Percentiles rank a stretch among this genome's conserved stretches.
Evolutionary conservation across 192 early-diverging fungal genomes (phyloP).

Genomic region (Geranomyces variabilis): DNA sequence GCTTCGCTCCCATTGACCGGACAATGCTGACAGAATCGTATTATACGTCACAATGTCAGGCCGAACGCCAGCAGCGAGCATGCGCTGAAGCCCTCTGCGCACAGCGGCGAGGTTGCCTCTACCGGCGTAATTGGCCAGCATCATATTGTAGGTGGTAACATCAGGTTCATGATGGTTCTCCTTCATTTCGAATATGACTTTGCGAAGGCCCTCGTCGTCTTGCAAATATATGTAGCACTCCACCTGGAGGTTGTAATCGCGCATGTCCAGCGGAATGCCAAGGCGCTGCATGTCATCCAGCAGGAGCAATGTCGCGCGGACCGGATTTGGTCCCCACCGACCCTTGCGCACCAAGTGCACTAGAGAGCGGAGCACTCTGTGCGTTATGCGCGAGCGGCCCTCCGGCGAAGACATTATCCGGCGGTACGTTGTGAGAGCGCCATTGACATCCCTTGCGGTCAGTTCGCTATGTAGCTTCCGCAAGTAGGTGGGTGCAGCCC

Average conservation of each 20-base stretch:
- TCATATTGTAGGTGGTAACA: slow-evolving; percentile 20
- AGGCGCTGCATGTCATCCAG: slow-evolving; percentile 14
- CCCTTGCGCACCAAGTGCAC: slow-evolving; percentile 1
- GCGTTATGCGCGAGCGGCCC: slow-evolving; percentile 9
- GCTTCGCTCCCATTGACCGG: not conserved
- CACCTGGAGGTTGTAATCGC: slow-evolving; percentile 14
- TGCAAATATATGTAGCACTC: not conserved
- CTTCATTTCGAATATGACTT: slow-evolving; percentile 7
- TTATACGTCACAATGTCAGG: slow-evolving; percentile 29
- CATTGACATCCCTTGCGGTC: not conserved
- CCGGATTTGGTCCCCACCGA: not conserved
- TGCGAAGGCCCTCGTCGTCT: slow-evolving; percentile 4
- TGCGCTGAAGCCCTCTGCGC: slow-evolving; percentile 11
- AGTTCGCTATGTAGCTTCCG: slow-evolving; percentile 3
- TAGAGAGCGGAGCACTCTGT: not conserved
- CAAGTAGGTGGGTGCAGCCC: not conserved
- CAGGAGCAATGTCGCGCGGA: not conserved
- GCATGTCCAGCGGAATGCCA: slow-evolving; percentile 2
- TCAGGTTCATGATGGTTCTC: not conserved
- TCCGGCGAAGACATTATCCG: not conserved
- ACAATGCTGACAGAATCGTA: slow-evolving; percentile 13
- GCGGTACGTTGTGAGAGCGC: slow-evolving; percentile 6
- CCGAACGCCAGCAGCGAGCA: not conserved
- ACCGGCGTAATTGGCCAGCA: slow-evolving; percentile 18
- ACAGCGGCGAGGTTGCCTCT: slow-evolving; percentile 18